Evolutionary conservation across 2,329 filamentous ascomycete genomes (phyloP).

Genomic region (Fusarium transvaalense): DNA sequence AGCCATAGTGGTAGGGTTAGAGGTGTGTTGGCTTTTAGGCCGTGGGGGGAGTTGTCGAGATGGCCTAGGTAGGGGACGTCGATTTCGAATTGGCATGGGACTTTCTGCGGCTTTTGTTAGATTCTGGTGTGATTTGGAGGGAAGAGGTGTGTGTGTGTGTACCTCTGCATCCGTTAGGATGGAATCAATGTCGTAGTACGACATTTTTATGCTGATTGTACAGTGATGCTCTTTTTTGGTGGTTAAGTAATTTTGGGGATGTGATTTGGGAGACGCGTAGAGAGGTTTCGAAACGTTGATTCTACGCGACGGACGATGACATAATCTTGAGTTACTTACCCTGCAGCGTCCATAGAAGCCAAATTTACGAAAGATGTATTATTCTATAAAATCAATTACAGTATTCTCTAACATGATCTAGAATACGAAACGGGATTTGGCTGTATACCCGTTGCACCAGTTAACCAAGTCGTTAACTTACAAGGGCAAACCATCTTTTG

Average conservation of each 20-base stretch:
- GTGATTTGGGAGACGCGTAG: constrained; percentile 36
- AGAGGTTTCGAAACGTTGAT: constrained; percentile 15
- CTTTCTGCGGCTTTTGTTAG: constrained; percentile 73
- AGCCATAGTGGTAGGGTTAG: constrained; percentile 93
- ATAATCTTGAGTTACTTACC: constrained; percentile 38
- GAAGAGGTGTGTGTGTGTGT: too few species aligned
- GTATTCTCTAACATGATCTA: too few species aligned
- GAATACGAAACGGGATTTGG: not conserved
- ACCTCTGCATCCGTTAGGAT: constrained; percentile 89
- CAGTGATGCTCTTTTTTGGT: constrained; percentile 8
- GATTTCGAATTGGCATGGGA: constrained; percentile 94
- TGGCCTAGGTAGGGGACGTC: constrained; percentile 89
- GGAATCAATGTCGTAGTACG: constrained; percentile 87
- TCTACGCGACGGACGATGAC: constrained; percentile 44
- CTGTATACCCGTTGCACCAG: not conserved
- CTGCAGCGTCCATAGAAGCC: constrained; percentile 1
- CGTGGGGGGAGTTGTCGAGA: constrained; percentile 82
- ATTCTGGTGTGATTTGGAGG: not conserved
- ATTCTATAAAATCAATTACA: not conserved
- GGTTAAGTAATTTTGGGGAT: constrained; percentile 9
- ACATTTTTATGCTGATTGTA: constrained; percentile 58
- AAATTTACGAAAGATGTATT: not conserved
- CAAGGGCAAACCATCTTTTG: not conserved
- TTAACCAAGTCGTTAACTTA: not conserved
- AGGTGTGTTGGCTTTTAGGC: constrained; percentile 84